Evolutionary conservation across 148 eudicot species (phyloP).

Genomic region (Agrostemma githago): DNA sequence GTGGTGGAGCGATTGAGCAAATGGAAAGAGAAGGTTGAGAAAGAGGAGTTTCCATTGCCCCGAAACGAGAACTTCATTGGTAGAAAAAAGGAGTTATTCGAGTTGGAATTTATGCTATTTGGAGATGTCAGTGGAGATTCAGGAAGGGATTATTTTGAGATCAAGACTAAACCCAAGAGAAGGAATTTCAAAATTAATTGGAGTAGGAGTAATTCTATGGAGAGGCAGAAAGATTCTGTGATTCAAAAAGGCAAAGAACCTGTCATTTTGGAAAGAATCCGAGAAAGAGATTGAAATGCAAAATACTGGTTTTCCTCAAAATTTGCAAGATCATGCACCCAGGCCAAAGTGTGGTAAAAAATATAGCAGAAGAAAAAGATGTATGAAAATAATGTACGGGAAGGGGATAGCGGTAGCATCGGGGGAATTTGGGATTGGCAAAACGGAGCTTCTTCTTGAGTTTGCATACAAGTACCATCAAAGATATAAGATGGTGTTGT

Average conservation of each 20-base stretch:
- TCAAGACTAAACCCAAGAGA: slow-evolving; percentile 62
- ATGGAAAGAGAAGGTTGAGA: slow-evolving; percentile 83
- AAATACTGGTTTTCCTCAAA: slow-evolving; percentile 38
- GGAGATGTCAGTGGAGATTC: slow-evolving; percentile 83
- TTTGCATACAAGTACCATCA: slow-evolving; percentile 86
- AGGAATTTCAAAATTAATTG: slow-evolving; percentile 63
- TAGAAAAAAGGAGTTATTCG: slow-evolving; percentile 76
- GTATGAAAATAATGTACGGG: slow-evolving; percentile 60
- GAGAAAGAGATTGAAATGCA: slow-evolving; percentile 96
- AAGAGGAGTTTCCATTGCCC: slow-evolving; percentile 89
- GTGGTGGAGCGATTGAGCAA: slow-evolving; percentile 71
- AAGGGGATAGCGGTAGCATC: slow-evolving; percentile 88
- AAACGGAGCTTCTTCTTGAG: slow-evolving; percentile 90
- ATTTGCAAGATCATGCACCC: slow-evolving; percentile 27
- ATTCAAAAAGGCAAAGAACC: slow-evolving; percentile 79
- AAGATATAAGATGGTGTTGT: slow-evolving; percentile 86
- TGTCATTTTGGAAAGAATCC: slow-evolving; percentile 77
- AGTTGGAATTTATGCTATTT: slow-evolving; percentile 88
- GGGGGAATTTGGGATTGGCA: slow-evolving; percentile 93
- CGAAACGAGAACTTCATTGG: slow-evolving; percentile 84
- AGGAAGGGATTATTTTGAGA: slow-evolving; percentile 78
- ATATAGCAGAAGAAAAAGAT: slow-evolving; percentile 48
- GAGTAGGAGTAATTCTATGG: slow-evolving; percentile 70
- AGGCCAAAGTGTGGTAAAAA: slow-evolving; percentile 43
- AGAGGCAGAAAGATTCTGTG: slow-evolving; percentile 42